Base-by-base conservation (phyloP, 2,329 filamentous ascomycete species). In the Lasiodiplodia sp. region DNA sequence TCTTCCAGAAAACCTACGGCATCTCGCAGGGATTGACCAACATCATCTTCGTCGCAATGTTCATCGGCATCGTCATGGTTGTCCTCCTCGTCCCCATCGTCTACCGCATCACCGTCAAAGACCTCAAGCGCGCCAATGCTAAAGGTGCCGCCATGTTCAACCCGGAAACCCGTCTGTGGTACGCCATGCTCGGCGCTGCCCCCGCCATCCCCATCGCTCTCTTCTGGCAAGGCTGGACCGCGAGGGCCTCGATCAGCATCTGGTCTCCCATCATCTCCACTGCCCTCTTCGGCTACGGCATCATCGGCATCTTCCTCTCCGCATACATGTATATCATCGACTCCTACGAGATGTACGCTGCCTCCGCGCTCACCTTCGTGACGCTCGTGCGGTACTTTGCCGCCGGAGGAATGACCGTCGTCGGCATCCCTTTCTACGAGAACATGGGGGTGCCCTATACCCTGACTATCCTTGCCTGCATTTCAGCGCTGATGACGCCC, bases 191-290 rank as follows among this genome's bases (percentile, higher is more conserved):
- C 4, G 82, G 82, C 11, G 77, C 76, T 1, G 82, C 84, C 0
- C 82, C 84, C 0, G 75, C 81, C 0, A 80, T 89, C 1, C 85
- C 87, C 0, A 77, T 87, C 37, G 80, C 79, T 1, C 78, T 88
- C 2, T 87, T 89, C 74, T 89, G 86, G 86, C 85, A 89, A 76
- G 87, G 82, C 0, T 88, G 86, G 87, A 87, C 84, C 0, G 79
- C 80, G 44, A 79, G 81, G 67, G 71, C 72, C 18, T 68, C 72
- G 4, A 82, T 87, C 28, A 84, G 82, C 10, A 82, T 84, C 71
- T 88, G 85, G 85, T 83, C 81, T 21, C 83, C 84, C 0, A 79
- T 88, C 3, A 75, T 76, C 2, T 85, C 85, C 0, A 84, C 80
- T n/a, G 80, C 83, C 0, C 71, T 87, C 0, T 87, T 88, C 72